Evolutionary conservation across 2,329 filamentous ascomycete species (phyloP).

Genomic region (Aspergillus pseudonomiae): DNA sequence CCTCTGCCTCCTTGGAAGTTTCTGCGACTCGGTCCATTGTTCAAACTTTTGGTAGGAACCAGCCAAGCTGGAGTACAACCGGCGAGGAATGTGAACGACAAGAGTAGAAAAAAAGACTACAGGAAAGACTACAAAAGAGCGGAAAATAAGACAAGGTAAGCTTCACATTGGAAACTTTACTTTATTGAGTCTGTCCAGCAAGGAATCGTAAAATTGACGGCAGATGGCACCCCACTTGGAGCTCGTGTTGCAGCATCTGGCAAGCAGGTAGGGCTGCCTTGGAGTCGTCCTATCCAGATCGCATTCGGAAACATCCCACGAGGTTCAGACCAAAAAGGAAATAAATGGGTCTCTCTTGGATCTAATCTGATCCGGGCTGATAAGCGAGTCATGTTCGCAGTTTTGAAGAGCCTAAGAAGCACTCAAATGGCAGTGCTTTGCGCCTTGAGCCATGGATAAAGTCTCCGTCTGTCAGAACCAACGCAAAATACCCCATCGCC

Average conservation of each 20-base stretch:
- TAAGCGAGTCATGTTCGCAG: neutral
- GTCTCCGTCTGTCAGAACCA: neutral
- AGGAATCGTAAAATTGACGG: neutral
- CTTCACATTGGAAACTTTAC: neutral
- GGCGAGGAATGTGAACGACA: too few relatives aligned
- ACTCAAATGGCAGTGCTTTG: neutral
- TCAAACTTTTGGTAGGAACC: neutral
- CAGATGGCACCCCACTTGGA: neutral
- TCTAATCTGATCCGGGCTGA: slow-evolving; percentile 8
- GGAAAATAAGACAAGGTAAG: neutral
- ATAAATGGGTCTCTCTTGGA: neutral
- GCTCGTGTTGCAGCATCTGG: neutral
- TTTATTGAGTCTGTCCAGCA: neutral
- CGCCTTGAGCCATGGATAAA: neutral
- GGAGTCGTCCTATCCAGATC: neutral
- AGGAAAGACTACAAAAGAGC: neutral
- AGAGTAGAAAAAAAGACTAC: neutral
- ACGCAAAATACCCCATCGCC: neutral
- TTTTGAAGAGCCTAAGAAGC: neutral
- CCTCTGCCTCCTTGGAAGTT: neutral
- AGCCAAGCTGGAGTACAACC: neutral
- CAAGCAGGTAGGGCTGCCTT: neutral
- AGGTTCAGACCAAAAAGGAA: neutral
- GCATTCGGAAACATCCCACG: neutral
- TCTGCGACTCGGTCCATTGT: neutral